Evolutionary conservation across 2,329 filamentous ascomycete species (phyloP), one percentile per base, ranked within the genome.

Genomic region (Ascosphaera acerosa): DNA sequence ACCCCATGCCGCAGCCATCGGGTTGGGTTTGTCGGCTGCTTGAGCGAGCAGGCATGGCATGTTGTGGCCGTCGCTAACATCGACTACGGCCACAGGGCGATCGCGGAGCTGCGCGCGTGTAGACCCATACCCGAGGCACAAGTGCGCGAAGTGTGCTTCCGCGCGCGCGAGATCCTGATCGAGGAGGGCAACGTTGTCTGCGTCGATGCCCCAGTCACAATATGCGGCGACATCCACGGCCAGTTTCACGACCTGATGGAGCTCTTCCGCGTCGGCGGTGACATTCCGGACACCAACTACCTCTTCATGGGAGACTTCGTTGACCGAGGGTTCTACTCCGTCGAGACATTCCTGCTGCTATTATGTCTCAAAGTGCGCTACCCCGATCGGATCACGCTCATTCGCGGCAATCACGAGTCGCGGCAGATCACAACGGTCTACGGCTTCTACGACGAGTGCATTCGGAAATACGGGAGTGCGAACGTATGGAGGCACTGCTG

Each of bases 401-500:
- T 97, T 49, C 76, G 87, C 43, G 87, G 87, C 42, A 97, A 97
- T 54, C 87, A 97, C 57, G 87, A 97, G 55, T 91, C 81, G 34
- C 74, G 87, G 44, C 87, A 87, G 44, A 87, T 97, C 33, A 97
- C 87, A 7, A 87, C 97, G 54, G 94, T 84, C 17, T 97, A 97
- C 54, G 87, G 87, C 34, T 97, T 97, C 58, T 97, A 97, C 51
- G 94, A 87, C 15, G 87, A 97, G 50, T 97, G 87, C 54, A 81
- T 76, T 14, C 74, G 87, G 42, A 97, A 97, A 55, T 97, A 97
- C 54, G 87, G 87, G 49, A 94, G 91, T 48, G 81, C 87, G 39
- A 92, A 87, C 44, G 87, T 97, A 15, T 97, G 87, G 87, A 87
- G 97, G 54, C 87, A 94, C 52, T 97, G 97, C 50, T 97, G 87